These are phyloP conservation scores for Ceratobasidium sp. DNA, from an alignment of 1,284 basidiomycete genomes.

Conservation along the genomic window DNA sequence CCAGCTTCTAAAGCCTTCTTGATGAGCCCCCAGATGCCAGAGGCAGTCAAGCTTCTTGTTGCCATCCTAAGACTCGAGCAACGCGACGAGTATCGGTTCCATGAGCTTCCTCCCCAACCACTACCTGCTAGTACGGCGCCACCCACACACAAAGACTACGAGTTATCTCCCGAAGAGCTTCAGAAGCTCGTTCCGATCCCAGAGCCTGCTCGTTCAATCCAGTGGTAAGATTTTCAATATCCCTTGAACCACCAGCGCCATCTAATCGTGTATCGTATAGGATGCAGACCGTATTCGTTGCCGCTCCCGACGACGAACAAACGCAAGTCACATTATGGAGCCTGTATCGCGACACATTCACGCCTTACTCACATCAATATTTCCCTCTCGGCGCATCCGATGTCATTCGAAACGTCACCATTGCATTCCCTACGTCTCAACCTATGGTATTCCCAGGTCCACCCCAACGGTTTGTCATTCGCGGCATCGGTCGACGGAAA, in stretches of 20 bases:
- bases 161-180: conserved; percentile 76
- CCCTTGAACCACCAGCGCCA: background rate
- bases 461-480: conserved; percentile 81
- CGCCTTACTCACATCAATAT: conserved; percentile 67
- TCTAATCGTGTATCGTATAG: conserved; percentile 59
- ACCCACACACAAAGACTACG: conserved; percentile 63
- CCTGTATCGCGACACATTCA: conserved; percentile 81
- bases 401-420: conserved; percentile 86
- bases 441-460: conserved; percentile 84
- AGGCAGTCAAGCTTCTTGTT: conserved; percentile 74
- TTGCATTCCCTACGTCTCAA: conserved; percentile 81
- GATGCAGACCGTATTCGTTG: conserved; percentile 85
- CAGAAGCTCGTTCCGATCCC: conserved; percentile 67
- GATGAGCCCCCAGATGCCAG: conserved; percentile 74
- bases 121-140: conserved; percentile 70
- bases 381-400: conserved; percentile 80
- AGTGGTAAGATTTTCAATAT: conserved; percentile 68
- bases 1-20: conserved; percentile 83
- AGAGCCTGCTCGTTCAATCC: conserved; percentile 81
- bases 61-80: conserved; percentile 76
- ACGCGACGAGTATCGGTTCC: conserved; percentile 65
- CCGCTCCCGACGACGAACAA: conserved; percentile 77
- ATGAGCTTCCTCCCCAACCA: conserved; percentile 67
- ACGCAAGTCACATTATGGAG: conserved; percentile 94
- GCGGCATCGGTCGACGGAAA: conserved; percentile 74